Percentiles rank a stretch among this genome's conserved stretches.
Conservation (phyloP, 805 yeast species). For the Saccharomycopsis javanensis region DNA sequence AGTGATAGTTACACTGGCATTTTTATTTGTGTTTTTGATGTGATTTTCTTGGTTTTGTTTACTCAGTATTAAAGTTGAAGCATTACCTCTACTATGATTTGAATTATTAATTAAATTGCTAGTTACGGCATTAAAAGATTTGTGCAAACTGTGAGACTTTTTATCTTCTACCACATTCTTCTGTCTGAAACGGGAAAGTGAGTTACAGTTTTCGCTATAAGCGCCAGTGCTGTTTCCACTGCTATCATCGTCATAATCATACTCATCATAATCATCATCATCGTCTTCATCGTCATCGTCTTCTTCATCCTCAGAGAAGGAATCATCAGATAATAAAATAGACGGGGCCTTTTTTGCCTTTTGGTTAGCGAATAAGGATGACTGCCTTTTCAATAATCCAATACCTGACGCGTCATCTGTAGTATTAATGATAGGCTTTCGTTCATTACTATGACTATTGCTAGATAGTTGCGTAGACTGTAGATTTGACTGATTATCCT, state of each 20-base stretch:
- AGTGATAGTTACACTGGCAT: neutral
- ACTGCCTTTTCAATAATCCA: slow-evolving; percentile 9
- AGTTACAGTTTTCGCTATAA: neutral
- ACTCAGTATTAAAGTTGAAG: neutral
- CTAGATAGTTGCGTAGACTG: neutral
- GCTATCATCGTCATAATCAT: slow-evolving; percentile 2
- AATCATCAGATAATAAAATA: slow-evolving; percentile 16
- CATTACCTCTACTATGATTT: neutral
- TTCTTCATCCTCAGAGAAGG: slow-evolving; percentile 15
- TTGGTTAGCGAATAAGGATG: slow-evolving; percentile 10
- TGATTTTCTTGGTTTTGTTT: neutral
- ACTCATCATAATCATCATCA: slow-evolving; percentile 8
- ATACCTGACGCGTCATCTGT: slow-evolving; percentile 1
- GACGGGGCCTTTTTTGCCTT: slow-evolving; percentile 4
- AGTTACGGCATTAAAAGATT: neutral
- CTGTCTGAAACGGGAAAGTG: neutral
- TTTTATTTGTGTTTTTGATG: neutral
- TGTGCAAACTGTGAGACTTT: neutral
- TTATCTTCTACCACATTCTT: neutral
- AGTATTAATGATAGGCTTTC: neutral
- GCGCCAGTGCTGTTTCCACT: neutral
- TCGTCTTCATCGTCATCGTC: slow-evolving; percentile 10
- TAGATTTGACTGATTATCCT: neutral
- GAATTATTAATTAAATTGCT: neutral
- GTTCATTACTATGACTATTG: neutral